Conservation (phyloP, 75 land plant species). For the Gnetum montanum region DNA sequence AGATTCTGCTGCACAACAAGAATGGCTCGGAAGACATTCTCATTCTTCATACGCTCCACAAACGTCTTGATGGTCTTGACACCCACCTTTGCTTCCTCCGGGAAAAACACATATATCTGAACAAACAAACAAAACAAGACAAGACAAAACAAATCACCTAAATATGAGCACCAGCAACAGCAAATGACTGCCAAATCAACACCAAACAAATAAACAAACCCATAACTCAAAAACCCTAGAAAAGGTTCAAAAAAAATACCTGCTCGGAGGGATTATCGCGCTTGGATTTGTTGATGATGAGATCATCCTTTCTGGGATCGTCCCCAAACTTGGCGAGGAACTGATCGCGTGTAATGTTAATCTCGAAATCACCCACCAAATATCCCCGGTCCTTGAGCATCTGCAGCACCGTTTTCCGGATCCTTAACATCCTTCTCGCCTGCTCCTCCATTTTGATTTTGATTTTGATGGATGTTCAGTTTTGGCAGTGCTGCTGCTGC, state of each 20-base stretch:
- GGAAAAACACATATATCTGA: constrained; percentile 88
- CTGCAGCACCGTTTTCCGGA: constrained; percentile 74
- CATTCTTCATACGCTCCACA: constrained; percentile 70
- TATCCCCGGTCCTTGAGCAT: constrained; percentile 76
- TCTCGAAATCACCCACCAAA: constrained; percentile 54
- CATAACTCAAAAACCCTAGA: background rate
- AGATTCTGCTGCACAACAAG: constrained; percentile 73
- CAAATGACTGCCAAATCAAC: background rate
- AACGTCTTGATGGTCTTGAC: constrained; percentile 85
- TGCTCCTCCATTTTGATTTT: constrained; percentile 63
- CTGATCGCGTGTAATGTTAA: constrained; percentile 35
- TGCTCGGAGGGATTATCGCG: constrained; percentile 47
- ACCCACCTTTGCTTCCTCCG: constrained; percentile 86
- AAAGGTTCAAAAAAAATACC: constrained; percentile 17
- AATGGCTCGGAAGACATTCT: constrained; percentile 69
- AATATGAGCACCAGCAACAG: background rate
- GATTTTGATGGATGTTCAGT: too few relatives aligned
- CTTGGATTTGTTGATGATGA: constrained; percentile 55
- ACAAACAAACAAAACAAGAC: background rate
- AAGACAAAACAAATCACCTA: background rate
- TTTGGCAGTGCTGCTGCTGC: too few relatives aligned
- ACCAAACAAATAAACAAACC: background rate
- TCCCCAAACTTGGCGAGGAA: constrained; percentile 67
- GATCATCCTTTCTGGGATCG: constrained; percentile 70
- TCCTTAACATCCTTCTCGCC: constrained; percentile 40